phyloP scores from a whole-genome alignment of 495 filamentous ascomycete species.

The Pyronema omphalodes region DNA sequence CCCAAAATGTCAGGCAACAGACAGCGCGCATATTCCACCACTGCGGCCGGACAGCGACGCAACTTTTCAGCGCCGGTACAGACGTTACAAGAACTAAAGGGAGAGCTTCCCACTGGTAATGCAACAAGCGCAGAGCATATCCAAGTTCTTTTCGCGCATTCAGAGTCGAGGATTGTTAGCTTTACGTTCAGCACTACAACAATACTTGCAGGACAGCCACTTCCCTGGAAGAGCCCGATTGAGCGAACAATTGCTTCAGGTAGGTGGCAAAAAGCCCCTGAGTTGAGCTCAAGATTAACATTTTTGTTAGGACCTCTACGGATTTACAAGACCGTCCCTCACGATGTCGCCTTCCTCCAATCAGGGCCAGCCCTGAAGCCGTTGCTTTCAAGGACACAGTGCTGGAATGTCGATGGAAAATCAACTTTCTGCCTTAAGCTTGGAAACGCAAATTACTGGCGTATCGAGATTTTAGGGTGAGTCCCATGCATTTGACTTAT shows the following conservation, averaged over 20 bases:
- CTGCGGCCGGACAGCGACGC: neutral
- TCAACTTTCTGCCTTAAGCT: conserved; percentile 20
- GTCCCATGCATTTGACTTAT: conserved; percentile 1
- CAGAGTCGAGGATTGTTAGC: conserved; percentile 17
- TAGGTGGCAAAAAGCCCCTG: conserved; percentile 1
- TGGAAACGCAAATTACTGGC: conserved; percentile 22
- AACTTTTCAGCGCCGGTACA: neutral
- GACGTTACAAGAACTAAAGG: neutral
- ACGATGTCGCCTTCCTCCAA: conserved; percentile 22
- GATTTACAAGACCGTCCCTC: conserved; percentile 23
- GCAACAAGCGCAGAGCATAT: conserved; percentile 18
- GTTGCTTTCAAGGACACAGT: conserved; percentile 19
- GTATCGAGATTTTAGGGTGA: conserved; percentile 23
- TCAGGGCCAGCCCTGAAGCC: conserved; percentile 19
- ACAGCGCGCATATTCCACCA: conserved; percentile 3
- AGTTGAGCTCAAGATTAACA: neutral
- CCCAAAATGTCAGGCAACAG: neutral
- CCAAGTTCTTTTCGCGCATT: conserved; percentile 20
- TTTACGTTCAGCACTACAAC: conserved; percentile 8
- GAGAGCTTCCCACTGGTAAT: neutral
- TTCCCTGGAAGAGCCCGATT: conserved; percentile 18
- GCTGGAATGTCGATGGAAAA: conserved; percentile 22
- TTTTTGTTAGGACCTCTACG: conserved; percentile 14
- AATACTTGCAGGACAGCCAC: conserved; percentile 4
- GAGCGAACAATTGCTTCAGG: conserved; percentile 23